Percentiles rank a stretch among this genome's conserved stretches.
These are phyloP conservation scores for Cordyceps fumosorosea DNA, from an alignment of 2,329 filamentous ascomycete genomes.

Conservation along the genomic window DNA sequence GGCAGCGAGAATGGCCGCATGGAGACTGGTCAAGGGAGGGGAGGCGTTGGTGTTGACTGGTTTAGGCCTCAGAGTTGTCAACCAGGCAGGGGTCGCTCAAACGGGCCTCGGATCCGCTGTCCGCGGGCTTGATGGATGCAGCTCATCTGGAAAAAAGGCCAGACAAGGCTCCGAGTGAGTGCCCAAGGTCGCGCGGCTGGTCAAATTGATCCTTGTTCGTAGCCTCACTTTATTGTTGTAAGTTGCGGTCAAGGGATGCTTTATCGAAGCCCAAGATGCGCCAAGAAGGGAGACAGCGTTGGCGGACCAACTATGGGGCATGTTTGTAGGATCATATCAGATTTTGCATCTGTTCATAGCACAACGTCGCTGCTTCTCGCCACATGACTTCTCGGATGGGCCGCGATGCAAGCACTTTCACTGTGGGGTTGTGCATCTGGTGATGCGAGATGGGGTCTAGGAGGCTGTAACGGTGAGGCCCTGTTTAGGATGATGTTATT, in stretches of 20 bases:
- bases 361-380: neutral
- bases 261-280: neutral
- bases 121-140: neutral
- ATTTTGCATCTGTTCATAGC: neutral
- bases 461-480: neutral
- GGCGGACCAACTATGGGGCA: neutral
- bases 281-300: neutral
- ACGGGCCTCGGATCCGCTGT: neutral
- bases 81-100: neutral
- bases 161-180: conserved; percentile 6
- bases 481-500: neutral
- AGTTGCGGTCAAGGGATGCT: conserved; percentile 7
- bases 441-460: neutral
- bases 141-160: neutral
- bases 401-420: conserved; percentile 5
- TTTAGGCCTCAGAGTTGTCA: neutral
- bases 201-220: neutral
- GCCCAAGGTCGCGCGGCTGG: neutral
- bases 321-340: neutral
- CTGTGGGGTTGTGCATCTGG: neutral
- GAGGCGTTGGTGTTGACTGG: neutral
- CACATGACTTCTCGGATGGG: neutral
- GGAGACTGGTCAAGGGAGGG: neutral
- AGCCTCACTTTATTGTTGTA: conserved; percentile 5
- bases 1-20: conserved; percentile 10